Conservation (phyloP, 2,329 filamentous ascomycete species). For the Ascochyta clinopodiicola region DNA sequence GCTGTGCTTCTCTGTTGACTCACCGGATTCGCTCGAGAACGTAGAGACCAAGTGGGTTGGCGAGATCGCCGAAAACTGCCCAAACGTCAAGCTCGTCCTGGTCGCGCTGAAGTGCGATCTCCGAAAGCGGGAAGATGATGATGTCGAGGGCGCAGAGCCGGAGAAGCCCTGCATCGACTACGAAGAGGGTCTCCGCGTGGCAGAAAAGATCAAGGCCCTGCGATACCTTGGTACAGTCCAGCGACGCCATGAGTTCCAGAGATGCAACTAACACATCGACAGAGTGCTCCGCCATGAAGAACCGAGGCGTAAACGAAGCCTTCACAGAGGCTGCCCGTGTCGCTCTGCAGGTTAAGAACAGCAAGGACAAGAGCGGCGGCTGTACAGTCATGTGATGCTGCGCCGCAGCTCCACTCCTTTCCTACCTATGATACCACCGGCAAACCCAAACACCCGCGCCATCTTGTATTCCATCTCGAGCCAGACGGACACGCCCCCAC, state of each 20-base stretch:
- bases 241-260: no score
- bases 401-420: constrained; percentile 10
- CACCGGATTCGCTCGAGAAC: constrained; percentile 95
- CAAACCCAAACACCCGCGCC: constrained; percentile 1
- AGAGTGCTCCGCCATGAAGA: constrained; percentile 99
- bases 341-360: constrained; percentile 68
- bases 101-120: constrained; percentile 97
- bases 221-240: constrained; percentile 76
- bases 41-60: constrained; percentile 98
- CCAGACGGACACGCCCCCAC: constrained; percentile 5
- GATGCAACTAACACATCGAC: constrained; percentile 18
- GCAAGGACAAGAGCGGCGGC: constrained; percentile 55
- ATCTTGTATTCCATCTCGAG: not conserved
- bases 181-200: constrained; percentile 88
- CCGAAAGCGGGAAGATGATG: constrained; percentile 73
- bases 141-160: constrained; percentile 56
- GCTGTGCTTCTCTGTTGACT: constrained; percentile 97
- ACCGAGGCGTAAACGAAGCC: constrained; percentile 96
- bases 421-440: not conserved
- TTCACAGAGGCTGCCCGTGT: constrained; percentile 98
- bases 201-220: constrained; percentile 87
- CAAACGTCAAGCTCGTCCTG: constrained; percentile 90
- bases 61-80: constrained; percentile 97
- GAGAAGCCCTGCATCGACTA: constrained; percentile 78
- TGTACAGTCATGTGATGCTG: constrained; percentile 45